Conservation (phyloP, 148 eudicot species). For the Suaeda aralocaspica region DNA sequence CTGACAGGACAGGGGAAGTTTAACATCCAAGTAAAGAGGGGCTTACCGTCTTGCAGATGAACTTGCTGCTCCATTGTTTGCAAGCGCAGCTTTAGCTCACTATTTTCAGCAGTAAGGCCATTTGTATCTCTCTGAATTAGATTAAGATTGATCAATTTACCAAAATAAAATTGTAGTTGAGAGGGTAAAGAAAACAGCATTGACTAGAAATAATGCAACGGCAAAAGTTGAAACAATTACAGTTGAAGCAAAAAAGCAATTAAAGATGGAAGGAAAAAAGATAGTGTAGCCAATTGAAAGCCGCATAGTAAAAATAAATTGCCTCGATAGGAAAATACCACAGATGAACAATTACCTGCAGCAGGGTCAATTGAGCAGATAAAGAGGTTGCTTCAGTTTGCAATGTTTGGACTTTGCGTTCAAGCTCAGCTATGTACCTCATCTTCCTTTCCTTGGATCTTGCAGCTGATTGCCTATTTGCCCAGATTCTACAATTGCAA, state of each 20-base stretch:
- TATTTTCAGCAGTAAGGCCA: slow-evolving; percentile 84
- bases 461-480: slow-evolving; percentile 83
- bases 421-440: slow-evolving; percentile 80
- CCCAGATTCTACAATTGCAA: slow-evolving; percentile 54
- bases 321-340: not conserved
- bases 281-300: not conserved
- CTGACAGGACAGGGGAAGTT: not conserved
- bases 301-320: not conserved
- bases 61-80: slow-evolving; percentile 99
- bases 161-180: not conserved
- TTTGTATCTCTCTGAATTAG: slow-evolving; percentile 78
- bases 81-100: slow-evolving; percentile 81
- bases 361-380: slow-evolving; percentile 68
- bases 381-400: slow-evolving; percentile 77
- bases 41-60: slow-evolving; percentile 90
- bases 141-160: not conserved
- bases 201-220: not conserved
- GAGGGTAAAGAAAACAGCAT: not conserved
- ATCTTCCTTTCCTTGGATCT: slow-evolving; percentile 90
- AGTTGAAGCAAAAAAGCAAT: not conserved
- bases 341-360: slow-evolving; percentile 43
- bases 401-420: slow-evolving; percentile 68
- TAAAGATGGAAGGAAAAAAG: not conserved
- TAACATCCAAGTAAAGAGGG: not conserved
- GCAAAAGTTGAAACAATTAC: not conserved